Percentiles rank a stretch among this genome's conserved stretches.
Conservation (phyloP, 352 stramenopile genomes). For the Globisporangium radiosum region DNA sequence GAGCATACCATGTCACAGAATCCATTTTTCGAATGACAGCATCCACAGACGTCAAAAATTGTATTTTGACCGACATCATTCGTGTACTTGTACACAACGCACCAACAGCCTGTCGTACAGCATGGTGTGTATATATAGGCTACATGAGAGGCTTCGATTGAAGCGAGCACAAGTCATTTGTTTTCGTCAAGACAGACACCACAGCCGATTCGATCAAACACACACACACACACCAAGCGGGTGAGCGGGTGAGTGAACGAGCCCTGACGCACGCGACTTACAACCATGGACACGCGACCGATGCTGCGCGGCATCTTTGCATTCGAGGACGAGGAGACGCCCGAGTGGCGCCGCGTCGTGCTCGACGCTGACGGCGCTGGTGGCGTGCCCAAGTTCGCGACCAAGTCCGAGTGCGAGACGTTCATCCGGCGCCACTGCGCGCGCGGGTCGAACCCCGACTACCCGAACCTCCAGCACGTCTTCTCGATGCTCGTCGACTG, state of each 20-base stretch:
- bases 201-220: neutral
- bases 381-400: conserved; percentile 84
- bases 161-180: too few relatives aligned
- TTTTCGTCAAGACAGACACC: neutral
- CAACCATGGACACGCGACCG: conserved; percentile 32
- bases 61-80: neutral
- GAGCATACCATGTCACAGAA: neutral
- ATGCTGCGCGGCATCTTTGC: conserved; percentile 81
- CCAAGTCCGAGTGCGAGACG: conserved; percentile 80
- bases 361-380: conserved; percentile 46
- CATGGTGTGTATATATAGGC: too few relatives aligned
- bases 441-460: conserved; percentile 87
- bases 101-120: neutral
- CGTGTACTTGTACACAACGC: neutral
- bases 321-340: conserved; percentile 84
- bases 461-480: conserved; percentile 87
- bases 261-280: too few relatives aligned
- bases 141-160: too few relatives aligned
- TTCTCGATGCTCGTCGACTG: conserved; percentile 91
- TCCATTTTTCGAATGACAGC: neutral
- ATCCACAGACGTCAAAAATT: neutral
- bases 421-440: conserved; percentile 86
- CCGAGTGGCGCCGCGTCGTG: conserved; percentile 68
- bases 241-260: too few relatives aligned
- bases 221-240: neutral